Conservation (phyloP, 768 basidiomycete species). For the Galerina sulciceps region DNA sequence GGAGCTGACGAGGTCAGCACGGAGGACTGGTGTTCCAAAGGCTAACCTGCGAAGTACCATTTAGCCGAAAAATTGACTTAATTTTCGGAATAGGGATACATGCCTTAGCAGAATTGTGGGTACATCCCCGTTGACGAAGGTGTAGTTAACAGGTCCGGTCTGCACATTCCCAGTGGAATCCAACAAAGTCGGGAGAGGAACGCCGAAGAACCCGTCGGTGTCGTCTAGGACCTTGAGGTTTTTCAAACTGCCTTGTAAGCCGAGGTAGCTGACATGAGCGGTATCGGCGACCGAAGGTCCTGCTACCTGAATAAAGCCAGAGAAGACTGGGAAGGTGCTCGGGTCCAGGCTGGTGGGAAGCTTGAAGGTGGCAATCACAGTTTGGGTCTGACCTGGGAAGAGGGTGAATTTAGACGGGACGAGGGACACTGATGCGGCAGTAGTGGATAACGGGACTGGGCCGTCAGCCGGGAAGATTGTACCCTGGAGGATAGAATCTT, state of each 20-base stretch:
- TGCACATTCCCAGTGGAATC: slow-evolving; percentile 45
- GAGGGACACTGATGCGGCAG: slow-evolving; percentile 51
- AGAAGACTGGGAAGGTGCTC: slow-evolving; percentile 58
- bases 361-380: slow-evolving; percentile 47
- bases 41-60: slow-evolving; percentile 35
- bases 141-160: slow-evolving; percentile 44
- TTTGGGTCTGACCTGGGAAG: slow-evolving; percentile 41
- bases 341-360: slow-evolving; percentile 49
- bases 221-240: slow-evolving; percentile 56
- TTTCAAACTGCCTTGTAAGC: slow-evolving; percentile 45
- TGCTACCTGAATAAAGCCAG: slow-evolving; percentile 57
- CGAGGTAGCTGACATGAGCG: slow-evolving; percentile 51
- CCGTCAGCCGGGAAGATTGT: slow-evolving; percentile 46
- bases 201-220: slow-evolving; percentile 50
- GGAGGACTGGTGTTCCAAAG: slow-evolving; percentile 53
- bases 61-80: no score
- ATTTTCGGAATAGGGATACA: no score
- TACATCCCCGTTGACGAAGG: slow-evolving; percentile 45
- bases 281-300: slow-evolving; percentile 34
- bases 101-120: slow-evolving; percentile 35
- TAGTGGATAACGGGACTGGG: slow-evolving; percentile 53
- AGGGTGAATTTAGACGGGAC: slow-evolving; percentile 48
- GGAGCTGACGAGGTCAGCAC: slow-evolving; percentile 51
- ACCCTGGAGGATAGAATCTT: slow-evolving; percentile 27
- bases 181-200: slow-evolving; percentile 44